Evolutionary conservation across 129 eudicot species (phyloP), one percentile per base, ranked within the genome.

Genomic region (Tanacetum coccineum): DNA sequence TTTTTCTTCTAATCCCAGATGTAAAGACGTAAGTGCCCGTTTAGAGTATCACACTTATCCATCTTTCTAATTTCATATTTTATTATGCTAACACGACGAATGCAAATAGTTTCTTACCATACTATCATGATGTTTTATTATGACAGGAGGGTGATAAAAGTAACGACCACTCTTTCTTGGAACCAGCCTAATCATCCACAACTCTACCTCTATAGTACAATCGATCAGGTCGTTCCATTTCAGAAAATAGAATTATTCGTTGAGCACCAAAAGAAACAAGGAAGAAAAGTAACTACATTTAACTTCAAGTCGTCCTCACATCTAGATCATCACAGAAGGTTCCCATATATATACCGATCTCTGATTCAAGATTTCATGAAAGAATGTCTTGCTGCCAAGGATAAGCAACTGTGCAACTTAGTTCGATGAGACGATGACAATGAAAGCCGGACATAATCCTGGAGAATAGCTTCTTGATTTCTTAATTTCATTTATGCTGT

Each of bases 321-420:
- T 67, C 92, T 93, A 59, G 96, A 89, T 70, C 96, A 93, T 58
- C 89, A 71, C 75, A 66, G 99, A 72, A 86, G 85, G 17, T 93
- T 70, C 78, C 95, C 99, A 22, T 83, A 69, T 73, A 49, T 15
- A 13, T 86, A 93, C 42, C 54, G 74, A 25, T 80, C 80, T 45
- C 79, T 84, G 65, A 63, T 93, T 39, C 74, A 78, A 56, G 60
- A 48, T 40, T 93, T 88, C 57, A 72, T 82, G 81, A 69, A 84
- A 13, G 80, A 86, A 47, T 78, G 91, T 79, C 71, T 85, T 60
- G 51, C 51, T 50, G 77, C 19, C 48, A 40, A 70, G 57, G 64
- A 19, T 9, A 57, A 51, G 55, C 51, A 52, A 61, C 7, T 40
- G 80, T 67, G 44, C 26, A 20, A 67, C 28, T 30, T 10, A 28